Base-by-base conservation (phyloP, 2,329 filamentous ascomycete species). In the Anthostomella pinea region DNA sequence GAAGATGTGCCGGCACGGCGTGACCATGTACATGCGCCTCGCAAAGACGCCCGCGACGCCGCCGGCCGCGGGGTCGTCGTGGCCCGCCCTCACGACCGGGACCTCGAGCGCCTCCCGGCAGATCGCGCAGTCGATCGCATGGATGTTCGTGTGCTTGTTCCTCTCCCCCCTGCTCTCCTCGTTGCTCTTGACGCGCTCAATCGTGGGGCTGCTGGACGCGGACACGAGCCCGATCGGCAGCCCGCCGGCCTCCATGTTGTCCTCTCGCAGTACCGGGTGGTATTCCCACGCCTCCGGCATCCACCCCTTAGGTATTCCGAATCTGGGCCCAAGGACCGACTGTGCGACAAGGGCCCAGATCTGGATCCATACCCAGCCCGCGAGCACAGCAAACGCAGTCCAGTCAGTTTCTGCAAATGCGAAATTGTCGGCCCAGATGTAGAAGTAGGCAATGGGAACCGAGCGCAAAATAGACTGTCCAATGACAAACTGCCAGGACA, bases 1-100 rank as follows among this genome's bases (percentile, higher is more conserved):
- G 60, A 98, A 98, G 31, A 97, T 89, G 66, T 98, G 93, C 37
- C 90, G 73, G 63, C 93, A 98, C 30, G 93, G 93, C 39, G 93
- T 98, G 15, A 97, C 87, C 93, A 98, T 98, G 65, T 97, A 97
- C 51, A 78, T 73, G 32, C 90, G 77, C 43, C 91, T 73, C 20
- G 86, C 85, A 49, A 97, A 72, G 37, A 95, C 77, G 19, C 82
- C 82, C 0, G 79, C 68, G 39, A 81, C 74, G 20, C 77, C 75
- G 28, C 72, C 70, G 0, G 59, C 61, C 4, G 59, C 60, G 4
- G 66, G 62, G 8, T 75, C 73, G 27, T 73, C 70, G 25, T 72
- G 70, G 8, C 73, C 75, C 1, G 75, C 72, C 33, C 73, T 73
- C 20, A 95, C 67, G 15, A 97, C 83, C 0, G 89, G 87, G 2